Base-by-base conservation (phyloP, 305 asterid genomes). In the Lippia alba region DNA sequence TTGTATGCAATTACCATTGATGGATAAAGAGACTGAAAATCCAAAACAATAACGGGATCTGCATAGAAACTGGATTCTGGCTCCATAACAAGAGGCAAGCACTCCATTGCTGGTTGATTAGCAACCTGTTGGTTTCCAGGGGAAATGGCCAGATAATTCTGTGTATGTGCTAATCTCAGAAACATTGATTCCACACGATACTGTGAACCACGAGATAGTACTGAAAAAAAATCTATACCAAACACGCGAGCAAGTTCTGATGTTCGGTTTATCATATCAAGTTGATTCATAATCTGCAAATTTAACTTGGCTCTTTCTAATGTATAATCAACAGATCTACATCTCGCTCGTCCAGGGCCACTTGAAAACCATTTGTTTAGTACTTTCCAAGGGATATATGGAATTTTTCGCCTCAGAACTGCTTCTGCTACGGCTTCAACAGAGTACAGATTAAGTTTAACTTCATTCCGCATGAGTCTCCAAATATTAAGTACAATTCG, bases 181-280 rank as follows among this genome's bases (percentile, higher is more conserved):
- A 92, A 81, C 99, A 94, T 94, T 50, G 98, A 94, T 83, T 94
- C 98, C 46, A 94, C 99, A 56, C 99, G 97, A 84, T 90, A 94
- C 83, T 90, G 98, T 40, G 99, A 94, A 75, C 99, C 98, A 68
- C 99, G 86, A 32, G 99, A 94, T 50, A 92, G 87, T 71, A 94
- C 99, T 41, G 99, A 91, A 74, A 94, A 94, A 61, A 94, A 94
- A 80, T 94, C 99, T 32, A 94, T 94, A 49, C 99, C 99, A 74
- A 94, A 94, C 36, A 94, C 93, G 61, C 99, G 92, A 72, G 99
- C 99, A 74, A 94, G 99, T 86, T 92, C 99, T 73, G 99, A 92
- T 75, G 99, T 92, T 75, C 99, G 83, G 79, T 94, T 94, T 74
- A 94, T 80, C 94, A 92, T 78, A 82, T 94, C 99, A 33, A 90